A percentile compares a stretch with the other conserved stretches of the same genome.
phyloP scores from a whole-genome alignment of 768 basidiomycete species.

The Tubosaeta sp. region DNA sequence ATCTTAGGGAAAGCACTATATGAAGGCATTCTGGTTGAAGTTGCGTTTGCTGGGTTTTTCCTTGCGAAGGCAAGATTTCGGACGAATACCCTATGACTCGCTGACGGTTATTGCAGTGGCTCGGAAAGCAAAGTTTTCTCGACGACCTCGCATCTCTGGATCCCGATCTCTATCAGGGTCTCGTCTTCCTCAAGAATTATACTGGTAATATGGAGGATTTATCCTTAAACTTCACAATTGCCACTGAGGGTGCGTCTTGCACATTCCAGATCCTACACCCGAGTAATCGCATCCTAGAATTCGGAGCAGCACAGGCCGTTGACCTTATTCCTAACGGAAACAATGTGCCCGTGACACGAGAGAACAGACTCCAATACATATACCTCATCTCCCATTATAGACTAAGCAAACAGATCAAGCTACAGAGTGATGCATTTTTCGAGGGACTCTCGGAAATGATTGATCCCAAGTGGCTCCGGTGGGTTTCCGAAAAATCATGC shows the following conservation, averaged over 20 bases:
- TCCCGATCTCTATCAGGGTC: slow-evolving; percentile 86
- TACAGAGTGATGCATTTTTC: slow-evolving; percentile 84
- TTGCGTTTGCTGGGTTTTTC: slow-evolving; percentile 95
- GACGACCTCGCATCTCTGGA: slow-evolving; percentile 93
- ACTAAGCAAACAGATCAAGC: slow-evolving; percentile 82
- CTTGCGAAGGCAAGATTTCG: slow-evolving; percentile 61
- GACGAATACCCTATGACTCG: background rate
- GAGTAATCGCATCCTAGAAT: slow-evolving; percentile 46
- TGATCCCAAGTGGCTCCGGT: slow-evolving; percentile 84
- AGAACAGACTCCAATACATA: slow-evolving; percentile 89
- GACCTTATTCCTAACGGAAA: slow-evolving; percentile 81
- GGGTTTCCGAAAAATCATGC: slow-evolving; percentile 4
- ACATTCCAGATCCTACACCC: background rate
- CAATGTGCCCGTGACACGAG: slow-evolving; percentile 79
- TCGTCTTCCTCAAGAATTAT: slow-evolving; percentile 92
- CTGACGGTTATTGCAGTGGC: slow-evolving; percentile 55
- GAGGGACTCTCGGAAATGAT: slow-evolving; percentile 91
- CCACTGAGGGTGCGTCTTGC: slow-evolving; percentile 64
- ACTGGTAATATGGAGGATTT: slow-evolving; percentile 82
- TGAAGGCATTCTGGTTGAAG: slow-evolving; percentile 91
- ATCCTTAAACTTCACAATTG: slow-evolving; percentile 84
- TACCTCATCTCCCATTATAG: slow-evolving; percentile 85
- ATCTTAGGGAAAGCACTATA: slow-evolving; percentile 96
- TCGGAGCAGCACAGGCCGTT: slow-evolving; percentile 69
- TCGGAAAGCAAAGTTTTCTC: slow-evolving; percentile 86